Conservation (phyloP, 768 basidiomycete species). For the Podaxis sp. region DNA sequence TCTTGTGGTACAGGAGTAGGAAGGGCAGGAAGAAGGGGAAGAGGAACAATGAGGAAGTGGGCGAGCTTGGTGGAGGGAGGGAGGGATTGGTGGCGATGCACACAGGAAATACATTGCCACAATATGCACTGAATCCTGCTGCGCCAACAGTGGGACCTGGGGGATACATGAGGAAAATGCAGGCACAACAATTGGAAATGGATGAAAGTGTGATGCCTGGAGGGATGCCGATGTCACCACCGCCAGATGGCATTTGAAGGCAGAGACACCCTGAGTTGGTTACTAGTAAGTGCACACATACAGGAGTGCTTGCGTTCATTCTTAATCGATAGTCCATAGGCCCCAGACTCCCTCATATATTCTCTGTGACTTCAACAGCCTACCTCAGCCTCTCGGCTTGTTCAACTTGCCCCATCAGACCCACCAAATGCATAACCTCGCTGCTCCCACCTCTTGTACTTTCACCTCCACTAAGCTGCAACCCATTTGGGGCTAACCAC, state of each 20-base stretch:
- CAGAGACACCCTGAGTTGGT: neutral
- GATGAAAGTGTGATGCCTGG: slow-evolving; percentile 4
- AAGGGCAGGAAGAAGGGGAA: neutral
- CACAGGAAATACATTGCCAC: neutral
- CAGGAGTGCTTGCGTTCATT: no score
- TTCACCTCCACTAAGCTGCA: no score
- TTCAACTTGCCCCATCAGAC: no score
- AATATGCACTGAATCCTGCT: slow-evolving; percentile 7
- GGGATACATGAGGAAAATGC: neutral
- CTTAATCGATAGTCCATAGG: no score
- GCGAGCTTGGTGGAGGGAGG: neutral
- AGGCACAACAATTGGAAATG: neutral
- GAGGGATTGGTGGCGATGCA: neutral
- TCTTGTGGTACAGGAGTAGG: slow-evolving; percentile 10
- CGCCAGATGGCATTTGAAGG: neutral
- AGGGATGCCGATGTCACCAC: neutral
- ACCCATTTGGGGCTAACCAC: neutral
- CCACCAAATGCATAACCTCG: no score
- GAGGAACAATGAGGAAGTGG: neutral
- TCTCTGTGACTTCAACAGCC: no score
- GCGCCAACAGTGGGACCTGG: slow-evolving; percentile 2
- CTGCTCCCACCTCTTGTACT: no score
- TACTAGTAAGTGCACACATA: no score
- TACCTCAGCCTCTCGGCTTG: no score
- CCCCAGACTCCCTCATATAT: no score